Percentiles rank a stretch among this genome's conserved stretches.
Conservation (phyloP, 208 protist genomes). For the Trichomonas tenax region DNA sequence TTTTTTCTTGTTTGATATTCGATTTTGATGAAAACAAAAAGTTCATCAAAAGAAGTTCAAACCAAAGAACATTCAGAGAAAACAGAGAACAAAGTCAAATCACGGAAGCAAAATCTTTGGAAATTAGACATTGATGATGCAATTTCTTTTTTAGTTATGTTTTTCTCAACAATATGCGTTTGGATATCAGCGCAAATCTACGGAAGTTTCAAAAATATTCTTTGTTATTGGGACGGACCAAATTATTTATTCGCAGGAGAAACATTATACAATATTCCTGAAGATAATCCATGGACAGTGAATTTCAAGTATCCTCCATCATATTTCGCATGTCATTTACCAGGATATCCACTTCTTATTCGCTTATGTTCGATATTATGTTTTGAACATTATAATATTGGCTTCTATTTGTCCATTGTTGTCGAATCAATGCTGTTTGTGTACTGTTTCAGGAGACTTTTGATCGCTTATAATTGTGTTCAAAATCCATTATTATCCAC, state of each 20-base stretch:
- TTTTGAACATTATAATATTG: background rate
- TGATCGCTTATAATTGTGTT: background rate
- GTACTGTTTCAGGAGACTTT: background rate
- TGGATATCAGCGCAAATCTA: background rate
- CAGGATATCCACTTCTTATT: background rate
- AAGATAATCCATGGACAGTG: background rate
- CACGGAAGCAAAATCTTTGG: no score
- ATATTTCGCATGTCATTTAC: slow-evolving; percentile 21
- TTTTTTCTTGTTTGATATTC: no score
- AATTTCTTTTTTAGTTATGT: background rate
- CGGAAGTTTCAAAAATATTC: background rate
- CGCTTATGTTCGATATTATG: background rate
- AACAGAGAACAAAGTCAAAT: no score
- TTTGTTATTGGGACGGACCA: background rate
- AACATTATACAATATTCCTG: background rate
- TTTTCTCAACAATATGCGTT: background rate
- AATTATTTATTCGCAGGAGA: background rate
- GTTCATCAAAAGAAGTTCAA: no score
- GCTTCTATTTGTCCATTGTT: background rate
- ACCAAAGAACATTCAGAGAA: no score
- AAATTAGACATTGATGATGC: background rate
- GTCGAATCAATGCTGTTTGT: background rate
- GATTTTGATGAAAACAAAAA: no score
- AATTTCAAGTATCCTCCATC: background rate
- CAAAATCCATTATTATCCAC: background rate